phyloP scores from a whole-genome alignment of 371 early-diverging fungal species.

The Mucor mucedo region DNA sequence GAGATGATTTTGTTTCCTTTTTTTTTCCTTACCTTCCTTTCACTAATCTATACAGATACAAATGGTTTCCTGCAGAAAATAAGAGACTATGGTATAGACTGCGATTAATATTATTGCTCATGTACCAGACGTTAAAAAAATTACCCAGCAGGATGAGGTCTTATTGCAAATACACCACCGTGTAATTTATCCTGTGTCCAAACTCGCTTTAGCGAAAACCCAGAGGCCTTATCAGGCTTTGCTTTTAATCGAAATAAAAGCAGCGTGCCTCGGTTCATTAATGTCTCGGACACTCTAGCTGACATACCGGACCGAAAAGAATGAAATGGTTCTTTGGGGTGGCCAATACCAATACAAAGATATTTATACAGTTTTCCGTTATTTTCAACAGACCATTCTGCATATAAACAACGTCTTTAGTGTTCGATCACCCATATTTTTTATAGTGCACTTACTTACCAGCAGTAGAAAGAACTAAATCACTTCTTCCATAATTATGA shows the following conservation, averaged over 20 bases:
- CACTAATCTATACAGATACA: conserved; percentile 41
- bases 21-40: conserved; percentile 18
- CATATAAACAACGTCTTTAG: background rate
- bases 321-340: conserved; percentile 24
- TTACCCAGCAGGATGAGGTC: conserved; percentile 53
- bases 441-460: conserved; percentile 10
- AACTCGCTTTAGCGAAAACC: conserved; percentile 32
- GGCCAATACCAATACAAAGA: conserved; percentile 46
- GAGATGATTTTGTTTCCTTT: too few relatives aligned
- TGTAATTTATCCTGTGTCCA: conserved; percentile 41
- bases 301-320: conserved; percentile 19
- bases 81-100: conserved; percentile 27
- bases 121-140: background rate
- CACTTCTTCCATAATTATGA: conserved; percentile 18
- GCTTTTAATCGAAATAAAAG: conserved; percentile 43
- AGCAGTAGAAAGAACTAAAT: conserved; percentile 30
- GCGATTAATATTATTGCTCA: background rate
- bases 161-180: conserved; percentile 45
- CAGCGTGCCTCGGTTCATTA: conserved; percentile 37
- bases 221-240: conserved; percentile 3
- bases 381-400: conserved; percentile 45
- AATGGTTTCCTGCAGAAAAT: conserved; percentile 37
- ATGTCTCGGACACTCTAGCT: conserved; percentile 17
- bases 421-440: too few relatives aligned
- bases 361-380: conserved; percentile 38